Conservation (phyloP, 805 yeast species). For the Lachancea lanzarotensis region DNA sequence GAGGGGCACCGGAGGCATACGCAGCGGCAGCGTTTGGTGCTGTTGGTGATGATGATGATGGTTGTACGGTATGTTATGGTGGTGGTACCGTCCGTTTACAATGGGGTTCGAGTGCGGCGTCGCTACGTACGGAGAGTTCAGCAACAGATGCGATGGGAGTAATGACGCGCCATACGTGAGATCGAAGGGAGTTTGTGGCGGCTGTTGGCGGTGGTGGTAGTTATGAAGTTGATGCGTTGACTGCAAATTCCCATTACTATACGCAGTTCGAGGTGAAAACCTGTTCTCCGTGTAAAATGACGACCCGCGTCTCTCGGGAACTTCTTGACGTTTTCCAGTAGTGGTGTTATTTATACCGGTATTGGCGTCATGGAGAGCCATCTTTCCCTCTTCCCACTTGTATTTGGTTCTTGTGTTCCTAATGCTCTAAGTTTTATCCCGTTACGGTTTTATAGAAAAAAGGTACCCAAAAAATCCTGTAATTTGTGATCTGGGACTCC, state of each 20-base stretch:
- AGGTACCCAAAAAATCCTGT: no score
- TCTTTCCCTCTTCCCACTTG: background rate
- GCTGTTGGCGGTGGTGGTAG: conserved; percentile 17
- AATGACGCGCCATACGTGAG: conserved; percentile 52
- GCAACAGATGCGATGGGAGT: conserved; percentile 55
- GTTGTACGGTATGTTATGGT: background rate
- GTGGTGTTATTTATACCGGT: background rate
- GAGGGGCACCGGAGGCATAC: conserved; percentile 3
- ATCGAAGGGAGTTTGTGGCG: conserved; percentile 53
- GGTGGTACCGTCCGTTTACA: background rate
- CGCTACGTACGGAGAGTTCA: conserved; percentile 52
- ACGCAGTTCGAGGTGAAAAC: background rate
- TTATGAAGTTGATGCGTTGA: background rate
- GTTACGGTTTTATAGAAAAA: no score
- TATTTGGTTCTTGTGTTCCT: background rate
- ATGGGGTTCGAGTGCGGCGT: conserved; percentile 23
- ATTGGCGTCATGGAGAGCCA: background rate
- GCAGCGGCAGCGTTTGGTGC: background rate
- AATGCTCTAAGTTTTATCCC: no score
- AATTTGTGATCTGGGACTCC: no score
- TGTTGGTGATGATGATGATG: background rate
- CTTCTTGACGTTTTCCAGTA: background rate
- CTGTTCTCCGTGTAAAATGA: no score
- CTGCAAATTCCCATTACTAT: background rate
- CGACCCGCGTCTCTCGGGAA: no score